Conservation (phyloP, 148 eudicot genomes). For the Salicornia ramosissima region DNA sequence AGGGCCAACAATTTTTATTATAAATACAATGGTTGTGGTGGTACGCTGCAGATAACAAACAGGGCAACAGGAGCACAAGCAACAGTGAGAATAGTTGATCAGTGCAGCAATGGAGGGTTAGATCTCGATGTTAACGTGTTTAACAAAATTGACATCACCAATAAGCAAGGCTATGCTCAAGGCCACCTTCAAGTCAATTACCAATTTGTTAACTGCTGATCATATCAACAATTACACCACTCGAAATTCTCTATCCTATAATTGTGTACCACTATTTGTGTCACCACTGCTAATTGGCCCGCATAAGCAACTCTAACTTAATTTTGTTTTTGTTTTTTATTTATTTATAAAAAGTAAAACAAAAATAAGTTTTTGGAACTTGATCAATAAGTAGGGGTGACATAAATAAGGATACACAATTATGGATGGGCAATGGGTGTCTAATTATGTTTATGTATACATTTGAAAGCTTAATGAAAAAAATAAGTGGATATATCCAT, state of each 20-base stretch:
- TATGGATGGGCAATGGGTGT: too few relatives aligned
- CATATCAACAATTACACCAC: too few relatives aligned
- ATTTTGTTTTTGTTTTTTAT: too few relatives aligned
- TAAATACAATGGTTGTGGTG: neutral
- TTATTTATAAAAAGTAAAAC: too few relatives aligned
- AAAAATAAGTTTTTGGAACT: too few relatives aligned
- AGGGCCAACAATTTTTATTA: too few relatives aligned
- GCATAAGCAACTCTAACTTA: too few relatives aligned
- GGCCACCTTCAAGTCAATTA: conserved; percentile 48
- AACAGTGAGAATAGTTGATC: conserved; percentile 49
- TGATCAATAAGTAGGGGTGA: too few relatives aligned
- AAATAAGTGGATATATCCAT: too few relatives aligned
- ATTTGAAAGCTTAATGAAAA: neutral
- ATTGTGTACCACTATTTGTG: too few relatives aligned
- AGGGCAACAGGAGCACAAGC: conserved; percentile 35
- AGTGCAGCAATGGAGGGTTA: conserved; percentile 50
- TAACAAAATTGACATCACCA: conserved; percentile 35
- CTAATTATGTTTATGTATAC: neutral
- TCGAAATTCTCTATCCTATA: too few relatives aligned
- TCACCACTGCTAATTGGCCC: neutral
- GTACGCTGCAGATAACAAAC: conserved; percentile 50
- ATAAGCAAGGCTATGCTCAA: conserved; percentile 30
- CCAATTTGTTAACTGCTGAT: conserved; percentile 38
- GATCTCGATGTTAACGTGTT: conserved; percentile 45
- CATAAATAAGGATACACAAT: too few relatives aligned